A percentile compares a stretch with the other conserved stretches of the same genome.
phyloP scores from a whole-genome alignment of 768 basidiomycete genomes.

The Phylloporus scabripes region DNA sequence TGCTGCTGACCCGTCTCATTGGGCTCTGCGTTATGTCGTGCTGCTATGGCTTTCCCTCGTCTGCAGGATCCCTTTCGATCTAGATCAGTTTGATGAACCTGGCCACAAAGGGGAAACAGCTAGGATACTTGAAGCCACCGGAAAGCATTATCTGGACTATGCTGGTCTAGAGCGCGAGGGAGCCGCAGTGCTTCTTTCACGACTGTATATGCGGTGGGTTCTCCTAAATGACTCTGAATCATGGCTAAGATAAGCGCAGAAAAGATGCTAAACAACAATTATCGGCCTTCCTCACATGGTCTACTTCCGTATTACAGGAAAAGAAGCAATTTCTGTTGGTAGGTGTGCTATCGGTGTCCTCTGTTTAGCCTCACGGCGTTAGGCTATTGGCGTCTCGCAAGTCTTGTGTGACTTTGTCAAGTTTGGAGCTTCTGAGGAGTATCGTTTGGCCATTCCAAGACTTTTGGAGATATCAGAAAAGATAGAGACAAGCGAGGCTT shows the following conservation, averaged over 20 bases:
- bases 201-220: slow-evolving; percentile 71
- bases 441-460: slow-evolving; percentile 38
- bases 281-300: slow-evolving; percentile 47
- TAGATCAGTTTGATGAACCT: slow-evolving; percentile 75
- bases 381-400: slow-evolving; percentile 68
- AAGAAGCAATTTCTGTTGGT: slow-evolving; percentile 50
- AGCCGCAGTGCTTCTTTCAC: slow-evolving; percentile 74
- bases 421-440: slow-evolving; percentile 50
- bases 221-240: not conserved
- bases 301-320: slow-evolving; percentile 34
- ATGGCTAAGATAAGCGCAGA: slow-evolving; percentile 32
- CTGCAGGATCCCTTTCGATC: slow-evolving; percentile 89
- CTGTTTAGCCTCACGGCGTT: slow-evolving; percentile 3
- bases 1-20: slow-evolving; percentile 43
- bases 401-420: slow-evolving; percentile 68
- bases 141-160: slow-evolving; percentile 50
- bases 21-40: slow-evolving; percentile 79
- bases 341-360: slow-evolving; percentile 11
- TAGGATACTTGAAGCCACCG: slow-evolving; percentile 48
- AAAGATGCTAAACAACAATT: slow-evolving; percentile 53
- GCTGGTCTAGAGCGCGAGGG: slow-evolving; percentile 84
- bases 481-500: slow-evolving; percentile 36
- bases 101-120: slow-evolving; percentile 52
- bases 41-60: slow-evolving; percentile 94
- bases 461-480: slow-evolving; percentile 43